These are phyloP conservation scores for Ophiostoma australiae DNA, from an alignment of 2,329 filamentous ascomycete genomes.

Conservation along the genomic window DNA sequence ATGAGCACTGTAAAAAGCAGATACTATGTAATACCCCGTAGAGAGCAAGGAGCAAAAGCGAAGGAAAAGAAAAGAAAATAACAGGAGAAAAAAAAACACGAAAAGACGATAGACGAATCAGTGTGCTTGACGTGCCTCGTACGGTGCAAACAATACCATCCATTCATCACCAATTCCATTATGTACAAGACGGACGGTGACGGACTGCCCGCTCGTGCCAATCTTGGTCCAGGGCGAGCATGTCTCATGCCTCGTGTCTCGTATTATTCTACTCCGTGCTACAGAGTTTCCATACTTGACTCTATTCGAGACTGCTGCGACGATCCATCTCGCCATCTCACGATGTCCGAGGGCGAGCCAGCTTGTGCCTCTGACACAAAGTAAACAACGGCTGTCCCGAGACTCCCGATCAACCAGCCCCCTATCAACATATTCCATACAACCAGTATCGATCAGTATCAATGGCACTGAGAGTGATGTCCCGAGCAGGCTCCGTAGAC, in stretches of 20 bases:
- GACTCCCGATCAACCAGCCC: background rate
- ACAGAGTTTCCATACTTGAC: background rate
- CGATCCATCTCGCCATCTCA: background rate
- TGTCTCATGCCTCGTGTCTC: background rate
- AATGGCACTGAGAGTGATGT: background rate
- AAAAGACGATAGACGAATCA: background rate
- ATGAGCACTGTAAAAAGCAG: background rate
- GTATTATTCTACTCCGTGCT: background rate
- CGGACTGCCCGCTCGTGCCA: background rate
- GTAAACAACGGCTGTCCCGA: background rate
- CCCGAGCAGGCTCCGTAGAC: background rate
- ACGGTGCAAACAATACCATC: too few relatives aligned
- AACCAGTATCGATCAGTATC: background rate
- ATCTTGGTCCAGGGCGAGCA: background rate
- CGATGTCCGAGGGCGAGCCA: slow-evolving; percentile 6
- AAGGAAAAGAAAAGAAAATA: too few relatives aligned
- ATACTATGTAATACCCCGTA: too few relatives aligned
- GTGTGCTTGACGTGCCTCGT: background rate
- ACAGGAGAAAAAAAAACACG: too few relatives aligned
- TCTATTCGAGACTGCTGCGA: background rate
- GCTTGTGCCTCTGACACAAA: background rate
- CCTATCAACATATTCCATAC: background rate
- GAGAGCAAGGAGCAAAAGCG: too few relatives aligned
- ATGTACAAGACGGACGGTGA: background rate
- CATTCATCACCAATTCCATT: background rate